A percentile compares a stretch with the other conserved stretches of the same genome.
These are phyloP conservation scores for Pleurotus tuber-regium DNA, from an alignment of 768 basidiomycete genomes.

Conservation along the genomic window DNA sequence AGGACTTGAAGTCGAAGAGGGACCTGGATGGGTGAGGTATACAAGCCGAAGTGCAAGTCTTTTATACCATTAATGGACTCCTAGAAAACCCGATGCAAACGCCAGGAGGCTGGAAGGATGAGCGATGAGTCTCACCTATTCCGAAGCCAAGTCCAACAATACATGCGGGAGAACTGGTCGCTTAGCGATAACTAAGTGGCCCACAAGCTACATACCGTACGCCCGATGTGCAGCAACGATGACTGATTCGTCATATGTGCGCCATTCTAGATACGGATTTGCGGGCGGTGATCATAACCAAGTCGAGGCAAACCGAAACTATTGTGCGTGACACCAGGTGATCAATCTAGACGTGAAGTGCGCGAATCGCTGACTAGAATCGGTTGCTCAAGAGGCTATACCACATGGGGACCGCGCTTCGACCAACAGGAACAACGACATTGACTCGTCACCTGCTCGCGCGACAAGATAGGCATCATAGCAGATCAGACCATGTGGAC, in stretches of 20 bases:
- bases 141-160: constrained; percentile 2
- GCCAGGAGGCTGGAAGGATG: background rate
- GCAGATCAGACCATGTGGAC: constrained; percentile 2
- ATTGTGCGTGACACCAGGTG: constrained; percentile 6
- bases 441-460: background rate
- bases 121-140: background rate
- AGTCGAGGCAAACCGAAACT: background rate
- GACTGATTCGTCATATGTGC: constrained; percentile 8
- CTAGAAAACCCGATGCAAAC: background rate
- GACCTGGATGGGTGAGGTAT: background rate
- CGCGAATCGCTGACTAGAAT: constrained; percentile 3
- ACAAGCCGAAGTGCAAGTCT: background rate
- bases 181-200: constrained; percentile 6
- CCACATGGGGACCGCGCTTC: constrained; percentile 8
- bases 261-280: constrained; percentile 1
- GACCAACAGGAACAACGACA: constrained; percentile 1
- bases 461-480: background rate
- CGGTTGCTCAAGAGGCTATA: constrained; percentile 1
- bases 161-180: constrained; percentile 6
- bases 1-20: background rate
- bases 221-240: constrained; percentile 2
- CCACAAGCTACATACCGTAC: constrained; percentile 4
- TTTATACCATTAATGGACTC: constrained; percentile 2
- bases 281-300: background rate
- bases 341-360: background rate